Base-by-base conservation (phyloP, 1,284 basidiomycete species). In the Puccinia novopanici region DNA sequence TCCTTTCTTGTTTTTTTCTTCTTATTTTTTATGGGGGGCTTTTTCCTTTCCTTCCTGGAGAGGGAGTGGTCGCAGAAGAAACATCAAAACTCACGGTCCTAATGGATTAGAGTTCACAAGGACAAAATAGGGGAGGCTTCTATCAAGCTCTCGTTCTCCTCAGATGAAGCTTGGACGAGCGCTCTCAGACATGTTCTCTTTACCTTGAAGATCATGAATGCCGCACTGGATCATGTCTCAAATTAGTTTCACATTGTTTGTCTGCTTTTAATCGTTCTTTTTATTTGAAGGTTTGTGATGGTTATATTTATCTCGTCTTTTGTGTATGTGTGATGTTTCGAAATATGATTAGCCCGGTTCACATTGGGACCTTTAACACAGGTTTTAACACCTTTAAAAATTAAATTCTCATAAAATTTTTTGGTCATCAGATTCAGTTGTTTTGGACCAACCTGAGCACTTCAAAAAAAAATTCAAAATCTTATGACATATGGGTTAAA, bases 91-190 rank as follows among this genome's bases (percentile, higher is more conserved):
- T 67, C 40, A 45, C 63, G 45, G 10, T 67, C 8, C 17, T 34
- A 70, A 34, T 76, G 24, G 61, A 72, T 30, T 84, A 97, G 94
- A 84, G 92, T 99, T 81, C 88, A 89, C 73, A 97, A 93, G 87
- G 97, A 99, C 86, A 93, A 92, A 87, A 99, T 99, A 81, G 95
- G 95, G 5, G 95, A 95, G 81, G 92, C 93, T 27, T 95, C 93
- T 1, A 93, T 99, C 82, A 94, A 95, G 85, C 88, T 97, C 13
- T 93, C 95, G 84, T 95, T 95, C 86, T 94, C 92, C 82, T 84
- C 84, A 57, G 96, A 98, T 85, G 96, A 98, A 84, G 89, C 91
- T 0, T 99, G 96, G 96, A 98, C 96, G 17, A 90, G 94, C 81
- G 95, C 95, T 4, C 88, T 98, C 83, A 89, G 94, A 63, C 93